phyloP scores from a whole-genome alignment of 331 rosid species.

The Malus hybrid region DNA sequence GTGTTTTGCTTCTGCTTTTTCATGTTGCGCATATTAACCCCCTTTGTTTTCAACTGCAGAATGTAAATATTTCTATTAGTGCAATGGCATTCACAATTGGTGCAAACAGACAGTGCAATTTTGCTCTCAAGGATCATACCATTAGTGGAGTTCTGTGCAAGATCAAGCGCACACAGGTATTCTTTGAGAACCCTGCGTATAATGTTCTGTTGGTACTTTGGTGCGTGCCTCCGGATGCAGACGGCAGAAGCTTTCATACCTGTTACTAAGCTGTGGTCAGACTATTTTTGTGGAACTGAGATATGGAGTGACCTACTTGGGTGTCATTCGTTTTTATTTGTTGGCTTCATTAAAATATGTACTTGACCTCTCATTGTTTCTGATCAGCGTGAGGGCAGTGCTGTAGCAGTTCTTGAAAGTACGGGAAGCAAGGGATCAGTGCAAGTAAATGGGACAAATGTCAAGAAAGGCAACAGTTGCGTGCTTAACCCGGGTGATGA shows the following conservation, averaged over 20 bases:
- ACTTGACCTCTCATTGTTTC: slow-evolving; percentile 42
- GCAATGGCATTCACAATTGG: slow-evolving; percentile 51
- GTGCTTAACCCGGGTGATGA: slow-evolving; percentile 85
- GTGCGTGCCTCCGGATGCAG: not conserved
- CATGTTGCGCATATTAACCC: not conserved
- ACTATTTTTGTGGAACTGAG: not conserved
- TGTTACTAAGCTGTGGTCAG: not conserved
- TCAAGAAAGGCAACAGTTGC: slow-evolving; percentile 61
- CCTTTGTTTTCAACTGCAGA: slow-evolving; percentile 37
- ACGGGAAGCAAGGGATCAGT: slow-evolving; percentile 84
- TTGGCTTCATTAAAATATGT: slow-evolving; percentile 34
- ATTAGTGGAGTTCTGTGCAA: slow-evolving; percentile 59
- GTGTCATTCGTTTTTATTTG: not conserved
- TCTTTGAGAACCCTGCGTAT: not conserved
- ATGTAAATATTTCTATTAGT: slow-evolving; percentile 45
- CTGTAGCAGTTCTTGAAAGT: slow-evolving; percentile 74
- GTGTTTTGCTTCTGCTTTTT: slow-evolving; percentile 9
- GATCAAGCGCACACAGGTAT: slow-evolving; percentile 82
- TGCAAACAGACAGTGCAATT: slow-evolving; percentile 56
- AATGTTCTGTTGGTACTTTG: not conserved
- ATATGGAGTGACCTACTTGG: not conserved
- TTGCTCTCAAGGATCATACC: slow-evolving; percentile 64
- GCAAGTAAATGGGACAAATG: slow-evolving; percentile 63
- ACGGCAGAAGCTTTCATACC: not conserved
- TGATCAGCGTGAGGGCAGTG: slow-evolving; percentile 68